A percentile compares a stretch with the other conserved stretches of the same genome.
phyloP scores from a whole-genome alignment of 441 rosid genomes.

The Omphalea diandra region DNA sequence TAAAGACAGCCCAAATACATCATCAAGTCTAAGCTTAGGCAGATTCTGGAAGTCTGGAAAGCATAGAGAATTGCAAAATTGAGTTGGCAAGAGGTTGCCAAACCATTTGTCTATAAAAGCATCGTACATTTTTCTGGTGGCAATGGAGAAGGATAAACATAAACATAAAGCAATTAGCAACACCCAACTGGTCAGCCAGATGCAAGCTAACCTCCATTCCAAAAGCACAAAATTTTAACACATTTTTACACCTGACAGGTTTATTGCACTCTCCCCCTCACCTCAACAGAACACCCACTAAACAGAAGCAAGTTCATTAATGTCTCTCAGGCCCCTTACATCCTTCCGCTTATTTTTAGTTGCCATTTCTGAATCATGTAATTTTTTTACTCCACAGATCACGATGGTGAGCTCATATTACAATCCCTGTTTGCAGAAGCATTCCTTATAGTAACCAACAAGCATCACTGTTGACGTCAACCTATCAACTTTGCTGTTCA shows the following conservation, averaged over 20 bases:
- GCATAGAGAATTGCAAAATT: no score
- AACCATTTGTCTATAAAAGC: no score
- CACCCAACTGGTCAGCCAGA: neutral
- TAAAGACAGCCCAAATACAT: no score
- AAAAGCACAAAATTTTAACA: neutral
- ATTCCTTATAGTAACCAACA: neutral
- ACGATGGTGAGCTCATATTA: neutral
- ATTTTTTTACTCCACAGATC: neutral
- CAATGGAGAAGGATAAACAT: no score
- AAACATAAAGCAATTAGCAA: no score
- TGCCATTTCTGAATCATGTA: neutral
- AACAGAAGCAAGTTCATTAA: neutral
- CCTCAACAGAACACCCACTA: neutral
- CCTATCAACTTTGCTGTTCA: neutral
- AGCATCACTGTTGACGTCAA: neutral
- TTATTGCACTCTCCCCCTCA: neutral
- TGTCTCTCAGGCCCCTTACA: neutral
- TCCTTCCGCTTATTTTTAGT: constrained; percentile 2
- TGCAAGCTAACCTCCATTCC: neutral
- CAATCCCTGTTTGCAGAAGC: neutral
- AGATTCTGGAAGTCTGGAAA: no score
- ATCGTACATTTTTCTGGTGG: no score
- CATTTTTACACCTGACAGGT: neutral
- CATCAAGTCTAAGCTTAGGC: no score
- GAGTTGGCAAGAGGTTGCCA: no score